phyloP scores from a whole-genome alignment of 2,329 filamentous ascomycete genomes.

The Thelonectria rubi region DNA sequence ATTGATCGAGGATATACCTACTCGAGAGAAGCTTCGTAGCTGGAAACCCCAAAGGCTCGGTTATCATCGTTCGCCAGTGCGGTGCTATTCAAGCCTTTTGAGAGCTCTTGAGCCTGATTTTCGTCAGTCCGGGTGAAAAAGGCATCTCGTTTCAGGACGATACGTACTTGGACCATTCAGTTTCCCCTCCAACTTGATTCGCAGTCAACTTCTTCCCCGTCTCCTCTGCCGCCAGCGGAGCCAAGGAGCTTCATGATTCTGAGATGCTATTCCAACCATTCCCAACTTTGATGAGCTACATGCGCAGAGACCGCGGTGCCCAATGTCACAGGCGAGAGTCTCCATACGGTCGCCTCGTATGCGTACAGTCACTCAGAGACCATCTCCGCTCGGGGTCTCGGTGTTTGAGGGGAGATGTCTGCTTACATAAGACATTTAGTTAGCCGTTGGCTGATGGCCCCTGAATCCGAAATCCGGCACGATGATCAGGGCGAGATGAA shows the following conservation, averaged over 20 bases:
- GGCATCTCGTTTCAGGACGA: not conserved
- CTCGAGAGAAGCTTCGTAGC: conserved; percentile 66
- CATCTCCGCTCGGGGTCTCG: not conserved
- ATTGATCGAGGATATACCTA: conserved; percentile 60
- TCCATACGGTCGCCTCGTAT: no score
- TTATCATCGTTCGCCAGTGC: conserved; percentile 65
- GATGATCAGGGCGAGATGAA: not conserved
- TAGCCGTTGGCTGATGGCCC: not conserved
- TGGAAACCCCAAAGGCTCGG: conserved; percentile 67
- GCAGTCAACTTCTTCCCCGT: conserved; percentile 37
- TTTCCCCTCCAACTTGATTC: conserved; percentile 38
- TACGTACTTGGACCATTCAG: conserved; percentile 36
- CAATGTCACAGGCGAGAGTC: not conserved
- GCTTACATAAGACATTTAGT: not conserved
- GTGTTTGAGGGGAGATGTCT: not conserved
- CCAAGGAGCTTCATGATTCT: conserved; percentile 38
- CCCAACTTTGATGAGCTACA: not conserved
- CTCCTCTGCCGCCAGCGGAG: conserved; percentile 33
- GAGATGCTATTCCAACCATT: not conserved
- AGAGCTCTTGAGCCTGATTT: conserved; percentile 60
- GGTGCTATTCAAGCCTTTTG: conserved; percentile 64
- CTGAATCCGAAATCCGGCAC: not conserved
- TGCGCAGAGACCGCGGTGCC: no score
- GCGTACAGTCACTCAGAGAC: no score
- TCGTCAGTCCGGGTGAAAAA: conserved; percentile 10